Evolutionary conservation across 2,329 filamentous ascomycete genomes (phyloP), one percentile per base, ranked within the genome.

Genomic region (Cladosporium austrohemisphaericum): DNA sequence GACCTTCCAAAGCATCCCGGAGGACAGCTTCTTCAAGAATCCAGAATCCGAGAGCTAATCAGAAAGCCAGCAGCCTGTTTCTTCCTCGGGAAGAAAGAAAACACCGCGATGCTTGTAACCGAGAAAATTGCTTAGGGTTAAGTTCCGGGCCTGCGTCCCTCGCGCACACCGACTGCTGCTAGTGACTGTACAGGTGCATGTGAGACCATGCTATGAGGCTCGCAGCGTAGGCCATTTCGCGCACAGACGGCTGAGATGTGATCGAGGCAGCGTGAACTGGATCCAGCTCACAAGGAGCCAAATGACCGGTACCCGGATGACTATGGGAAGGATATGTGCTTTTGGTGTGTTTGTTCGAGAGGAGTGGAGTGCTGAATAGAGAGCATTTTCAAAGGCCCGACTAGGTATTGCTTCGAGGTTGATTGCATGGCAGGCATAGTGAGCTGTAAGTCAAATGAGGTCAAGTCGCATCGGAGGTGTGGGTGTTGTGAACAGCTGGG

Each of bases 101-200:
- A 53, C 55, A 81, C 55, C 61, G 57, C 54, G 55, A 65, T 49
- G 62, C 82, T 61, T 57, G 63, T 53, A 60, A 83, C 88, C 86
- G 86, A 82, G 75, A 69, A 74, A 55, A 63, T 71, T 74, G 75
- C 79, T 86, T 95, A 95, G 91, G 91, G 91, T 95, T 95, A 95
- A 91, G 87, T 91, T 91, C 87, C 88, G 83, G 85, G 71, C 74
- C 71, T 74, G 75, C 76, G 81, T 84, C 80, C 77, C 79, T 71
- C 71, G 33, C 11, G 19, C 49, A 46, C 49, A 50, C 47, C 47
- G 33, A 26, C 14, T 25, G 47, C 38, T 50, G 47, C 47, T 16
- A 7, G 16, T 50, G 38, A 31, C 23, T 31, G 38, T 31, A 36
- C 29, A 10, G 18, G 14, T 20, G 40, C 40, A 72, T 72, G 70